Evolutionary conservation across 2,329 filamentous ascomycete genomes (phyloP), one percentile per base, ranked within the genome.

Genomic region (Ascocoryne sarcoides): DNA sequence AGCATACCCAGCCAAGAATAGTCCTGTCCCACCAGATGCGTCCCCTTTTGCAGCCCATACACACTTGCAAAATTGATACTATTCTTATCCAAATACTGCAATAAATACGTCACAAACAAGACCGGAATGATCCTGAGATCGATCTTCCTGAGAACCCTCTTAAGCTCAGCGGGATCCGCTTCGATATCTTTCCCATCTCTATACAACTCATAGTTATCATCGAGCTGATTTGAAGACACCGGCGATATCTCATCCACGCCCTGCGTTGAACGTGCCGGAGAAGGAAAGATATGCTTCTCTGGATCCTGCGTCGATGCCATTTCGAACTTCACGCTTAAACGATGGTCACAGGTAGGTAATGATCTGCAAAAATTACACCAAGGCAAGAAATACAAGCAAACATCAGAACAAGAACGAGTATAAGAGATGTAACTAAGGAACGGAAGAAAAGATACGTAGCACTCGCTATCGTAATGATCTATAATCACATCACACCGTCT

Each of bases 1-100:
- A 77, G 0, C 74, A 7, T 26, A 26, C 32, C 72, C 0, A 80
- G 68, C 75, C 75, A 79, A 2, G 75, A 78, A 55, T 69, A 64
- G 40, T 74, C 61, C 21, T 64, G 56, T 14, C 64, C 68, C n/a
- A 62, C 57, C 5, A 73, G 62, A 21, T 68, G 50, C 0, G 69
- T 66, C 43, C 71, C 68, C 23, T 65, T 58, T 16, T 63, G 59
- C 23, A 75, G 56, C 3, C 69, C 70, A 45, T 71, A 71, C 47
- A 72, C 67, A 42, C 66, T 67, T 8, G 68, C 66, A 39, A 69
- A 69, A 16, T 60, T 62, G 0, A 60, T 40, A 3, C 45, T 50
- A 18, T 49, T 48, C 39, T 55, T 54, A 37, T 55, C 52, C 8
- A 75, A 65, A 45, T 74, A 69, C 48, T 76, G 72, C 47, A 76